A percentile compares a stretch with the other conserved stretches of the same genome.
Evolutionary conservation across 352 stramenopile species (phyloP).

Genomic region (Blastocystis sp.): DNA sequence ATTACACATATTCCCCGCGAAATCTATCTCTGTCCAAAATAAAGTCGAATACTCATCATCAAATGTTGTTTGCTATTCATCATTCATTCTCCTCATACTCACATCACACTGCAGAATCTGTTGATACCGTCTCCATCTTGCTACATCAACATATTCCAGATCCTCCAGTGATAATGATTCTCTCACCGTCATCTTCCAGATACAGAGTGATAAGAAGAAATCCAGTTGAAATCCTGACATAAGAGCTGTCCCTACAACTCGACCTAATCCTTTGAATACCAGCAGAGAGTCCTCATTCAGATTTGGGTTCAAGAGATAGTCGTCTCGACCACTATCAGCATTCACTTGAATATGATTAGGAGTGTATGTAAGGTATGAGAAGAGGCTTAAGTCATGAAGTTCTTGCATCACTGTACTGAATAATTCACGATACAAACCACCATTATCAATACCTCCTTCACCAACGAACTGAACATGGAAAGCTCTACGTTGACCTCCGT

Average conservation of each 20-base stretch:
- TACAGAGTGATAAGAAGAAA: background rate
- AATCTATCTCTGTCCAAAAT: background rate
- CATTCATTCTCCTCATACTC: background rate
- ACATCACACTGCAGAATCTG: background rate
- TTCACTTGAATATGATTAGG: background rate
- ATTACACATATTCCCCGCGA: background rate
- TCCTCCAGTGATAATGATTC: background rate
- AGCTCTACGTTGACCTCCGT: conserved; percentile 4
- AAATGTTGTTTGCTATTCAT: background rate
- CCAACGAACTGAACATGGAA: conserved; percentile 31
- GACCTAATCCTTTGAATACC: conserved; percentile 3
- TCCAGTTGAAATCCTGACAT: conserved; percentile 32
- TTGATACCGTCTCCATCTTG: background rate
- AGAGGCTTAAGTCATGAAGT: conserved; percentile 1
- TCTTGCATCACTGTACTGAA: conserved; percentile 40
- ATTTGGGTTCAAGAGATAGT: background rate
- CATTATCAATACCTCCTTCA: conserved; percentile 48
- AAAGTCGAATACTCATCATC: background rate
- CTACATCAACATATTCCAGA: background rate
- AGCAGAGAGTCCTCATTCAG: background rate
- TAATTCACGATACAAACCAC: conserved; percentile 48
- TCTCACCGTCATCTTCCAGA: conserved; percentile 13
- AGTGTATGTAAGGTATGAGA: background rate
- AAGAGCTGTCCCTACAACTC: background rate
- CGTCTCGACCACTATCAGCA: background rate